Conservation (phyloP, 225 moss, liverwort and hornwort genomes). For the Pseudoscleropodium purum region DNA sequence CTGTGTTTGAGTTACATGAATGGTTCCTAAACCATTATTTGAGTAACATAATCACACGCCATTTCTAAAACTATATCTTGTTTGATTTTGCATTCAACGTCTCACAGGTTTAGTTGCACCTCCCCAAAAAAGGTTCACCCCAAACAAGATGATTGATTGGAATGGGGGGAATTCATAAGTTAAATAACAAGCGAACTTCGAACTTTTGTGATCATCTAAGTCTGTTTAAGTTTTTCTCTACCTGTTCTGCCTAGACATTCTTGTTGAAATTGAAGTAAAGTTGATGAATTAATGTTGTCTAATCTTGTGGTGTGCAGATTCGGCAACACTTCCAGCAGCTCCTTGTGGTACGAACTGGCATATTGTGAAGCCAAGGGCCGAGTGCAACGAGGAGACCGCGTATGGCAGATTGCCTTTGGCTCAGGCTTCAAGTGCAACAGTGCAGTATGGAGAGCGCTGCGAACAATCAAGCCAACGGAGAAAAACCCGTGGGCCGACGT, state of each 20-base stretch:
- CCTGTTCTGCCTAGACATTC: neutral
- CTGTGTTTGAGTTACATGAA: neutral
- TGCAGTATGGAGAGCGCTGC: slow-evolving; percentile 42
- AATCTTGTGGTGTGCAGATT: slow-evolving; percentile 2
- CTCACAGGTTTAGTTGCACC: neutral
- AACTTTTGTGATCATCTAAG: neutral
- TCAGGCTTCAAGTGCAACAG: slow-evolving; percentile 62
- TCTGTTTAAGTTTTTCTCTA: neutral
- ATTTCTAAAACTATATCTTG: neutral
- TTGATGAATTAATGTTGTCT: neutral
- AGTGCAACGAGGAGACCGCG: slow-evolving; percentile 28
- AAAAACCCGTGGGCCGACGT: slow-evolving; percentile 30
- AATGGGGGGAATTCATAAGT: neutral
- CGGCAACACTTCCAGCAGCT: slow-evolving; percentile 53
- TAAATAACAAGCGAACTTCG: neutral
- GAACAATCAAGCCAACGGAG: slow-evolving; percentile 5
- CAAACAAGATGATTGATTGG: neutral
- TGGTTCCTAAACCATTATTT: neutral
- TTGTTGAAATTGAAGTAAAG: too few species aligned
- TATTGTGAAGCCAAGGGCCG: slow-evolving; percentile 40
- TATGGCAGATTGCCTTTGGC: slow-evolving; percentile 55
- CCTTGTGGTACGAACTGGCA: slow-evolving; percentile 46
- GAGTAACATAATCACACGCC: too few species aligned
- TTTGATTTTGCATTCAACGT: neutral
- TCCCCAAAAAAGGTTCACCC: too few species aligned